Conservation (phyloP, 257 asterid genomes). For the Plectranthus barbatus region DNA sequence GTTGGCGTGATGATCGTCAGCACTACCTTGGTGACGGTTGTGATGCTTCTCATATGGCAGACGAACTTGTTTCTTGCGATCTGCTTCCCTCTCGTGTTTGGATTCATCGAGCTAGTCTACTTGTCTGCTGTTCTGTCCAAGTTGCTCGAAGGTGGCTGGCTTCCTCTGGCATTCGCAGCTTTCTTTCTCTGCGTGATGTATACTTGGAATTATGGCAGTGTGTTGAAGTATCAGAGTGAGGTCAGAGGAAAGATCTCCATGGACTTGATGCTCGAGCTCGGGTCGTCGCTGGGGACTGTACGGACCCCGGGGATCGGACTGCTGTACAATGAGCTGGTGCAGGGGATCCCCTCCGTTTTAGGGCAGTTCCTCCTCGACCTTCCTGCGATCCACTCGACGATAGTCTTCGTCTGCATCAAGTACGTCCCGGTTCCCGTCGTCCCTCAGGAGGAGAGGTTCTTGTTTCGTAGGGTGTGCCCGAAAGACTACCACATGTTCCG, state of each 20-base stretch:
- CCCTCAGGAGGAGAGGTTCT: conserved; percentile 80
- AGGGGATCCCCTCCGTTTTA: conserved; percentile 81
- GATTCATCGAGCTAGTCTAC: conserved; percentile 67
- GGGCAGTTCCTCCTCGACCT: conserved; percentile 72
- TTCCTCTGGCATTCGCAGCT: conserved; percentile 71
- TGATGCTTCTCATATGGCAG: conserved; percentile 92
- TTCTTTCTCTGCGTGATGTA: conserved; percentile 78
- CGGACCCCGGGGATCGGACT: conserved; percentile 90
- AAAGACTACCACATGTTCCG: conserved; percentile 93
- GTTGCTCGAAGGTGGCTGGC: conserved; percentile 93
- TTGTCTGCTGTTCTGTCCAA: conserved; percentile 79
- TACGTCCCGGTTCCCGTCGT: conserved; percentile 82
- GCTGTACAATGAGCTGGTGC: conserved; percentile 81
- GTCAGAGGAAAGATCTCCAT: conserved; percentile 69
- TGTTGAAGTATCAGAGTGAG: conserved; percentile 75
- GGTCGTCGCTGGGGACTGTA: conserved; percentile 70
- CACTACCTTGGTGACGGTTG: conserved; percentile 76
- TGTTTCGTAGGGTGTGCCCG: conserved; percentile 77
- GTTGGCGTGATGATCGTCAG: conserved; percentile 96
- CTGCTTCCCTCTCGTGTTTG: conserved; percentile 65
- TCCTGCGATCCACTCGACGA: conserved; percentile 81
- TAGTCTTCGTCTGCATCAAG: conserved; percentile 86
- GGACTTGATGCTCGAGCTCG: conserved; percentile 75
- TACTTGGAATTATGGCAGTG: conserved; percentile 91
- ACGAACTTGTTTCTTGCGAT: conserved; percentile 60